These are phyloP conservation scores for Blastobotrys illinoisensis DNA, from an alignment of 1,139 yeast species.

Conservation along the genomic window DNA sequence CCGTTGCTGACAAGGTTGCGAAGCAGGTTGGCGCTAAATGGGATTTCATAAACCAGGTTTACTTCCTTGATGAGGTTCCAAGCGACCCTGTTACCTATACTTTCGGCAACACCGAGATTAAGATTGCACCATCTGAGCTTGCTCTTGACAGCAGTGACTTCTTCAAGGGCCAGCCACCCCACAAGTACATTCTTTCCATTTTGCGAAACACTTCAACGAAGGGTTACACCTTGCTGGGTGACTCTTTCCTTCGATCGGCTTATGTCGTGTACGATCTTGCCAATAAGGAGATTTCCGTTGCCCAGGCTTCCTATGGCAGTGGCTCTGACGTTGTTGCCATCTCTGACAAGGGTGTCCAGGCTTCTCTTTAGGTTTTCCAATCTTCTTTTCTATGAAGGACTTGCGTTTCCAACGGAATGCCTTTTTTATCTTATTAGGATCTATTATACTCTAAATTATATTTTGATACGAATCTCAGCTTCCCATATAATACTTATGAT, in stretches of 20 bases:
- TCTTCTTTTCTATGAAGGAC: too few species aligned
- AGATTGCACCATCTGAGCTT: slow-evolving; percentile 19
- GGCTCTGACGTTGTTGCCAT: slow-evolving; percentile 24
- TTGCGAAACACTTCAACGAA: too few species aligned
- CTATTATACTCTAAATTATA: too few species aligned
- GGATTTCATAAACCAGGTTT: slow-evolving; percentile 4
- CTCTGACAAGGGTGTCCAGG: too few species aligned
- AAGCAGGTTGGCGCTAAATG: slow-evolving; percentile 13
- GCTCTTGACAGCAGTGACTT: slow-evolving; percentile 5
- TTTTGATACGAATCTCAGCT: too few species aligned
- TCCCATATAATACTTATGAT: too few species aligned
- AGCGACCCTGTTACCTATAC: slow-evolving; percentile 17
- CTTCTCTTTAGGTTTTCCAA: too few species aligned
- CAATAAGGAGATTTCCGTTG: slow-evolving; percentile 56
- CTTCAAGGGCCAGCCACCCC: too few species aligned
- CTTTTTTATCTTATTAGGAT: too few species aligned
- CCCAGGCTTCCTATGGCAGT: slow-evolving; percentile 43
- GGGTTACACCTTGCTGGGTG: slow-evolving; percentile 47
- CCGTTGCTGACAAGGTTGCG: slow-evolving; percentile 19
- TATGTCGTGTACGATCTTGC: slow-evolving; percentile 70
- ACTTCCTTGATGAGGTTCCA: slow-evolving; percentile 16
- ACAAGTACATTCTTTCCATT: too few species aligned
- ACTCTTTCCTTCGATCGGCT: slow-evolving; percentile 58
- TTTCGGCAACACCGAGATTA: slow-evolving; percentile 28
- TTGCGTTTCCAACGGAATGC: too few species aligned